These are phyloP conservation scores for Suillus placidus DNA, from an alignment of 768 basidiomycete species.

Conservation along the genomic window DNA sequence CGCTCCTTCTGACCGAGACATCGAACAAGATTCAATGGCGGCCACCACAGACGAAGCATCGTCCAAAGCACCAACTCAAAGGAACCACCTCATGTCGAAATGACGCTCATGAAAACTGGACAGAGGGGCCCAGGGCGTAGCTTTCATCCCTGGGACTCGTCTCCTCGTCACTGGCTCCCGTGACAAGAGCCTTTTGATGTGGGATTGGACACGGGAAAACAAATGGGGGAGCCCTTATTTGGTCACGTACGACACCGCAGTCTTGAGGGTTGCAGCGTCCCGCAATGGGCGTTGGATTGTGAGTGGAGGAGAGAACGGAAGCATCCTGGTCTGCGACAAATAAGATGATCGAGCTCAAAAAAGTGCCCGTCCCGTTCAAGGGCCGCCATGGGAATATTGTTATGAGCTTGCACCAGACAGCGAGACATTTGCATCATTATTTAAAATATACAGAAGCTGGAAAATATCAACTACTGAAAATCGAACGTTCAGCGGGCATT, in stretches of 20 bases:
- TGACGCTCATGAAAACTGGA: too few species aligned
- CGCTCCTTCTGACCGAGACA: too few species aligned
- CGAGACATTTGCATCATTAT: not conserved
- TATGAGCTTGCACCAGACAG: not conserved
- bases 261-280: not conserved
- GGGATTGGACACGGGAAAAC: not conserved
- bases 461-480: not conserved
- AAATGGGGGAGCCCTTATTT: not conserved
- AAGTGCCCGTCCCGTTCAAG: not conserved
- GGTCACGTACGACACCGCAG: not conserved
- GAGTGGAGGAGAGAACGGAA: not conserved
- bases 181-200: not conserved
- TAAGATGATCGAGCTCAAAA: not conserved
- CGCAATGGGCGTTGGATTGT: not conserved
- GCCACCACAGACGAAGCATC: too few species aligned
- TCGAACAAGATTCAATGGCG: too few species aligned
- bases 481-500: not conserved
- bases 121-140: too few species aligned
- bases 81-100: too few species aligned
- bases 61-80: too few species aligned
- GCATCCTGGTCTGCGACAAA: not conserved
- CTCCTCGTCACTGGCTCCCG: constrained; percentile 33
- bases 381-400: not conserved
- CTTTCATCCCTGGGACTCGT: not conserved
- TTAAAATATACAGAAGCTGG: not conserved